Evolutionary conservation across 805 yeast genomes (phyloP).

Genomic region (Candida vaughaniae): DNA sequence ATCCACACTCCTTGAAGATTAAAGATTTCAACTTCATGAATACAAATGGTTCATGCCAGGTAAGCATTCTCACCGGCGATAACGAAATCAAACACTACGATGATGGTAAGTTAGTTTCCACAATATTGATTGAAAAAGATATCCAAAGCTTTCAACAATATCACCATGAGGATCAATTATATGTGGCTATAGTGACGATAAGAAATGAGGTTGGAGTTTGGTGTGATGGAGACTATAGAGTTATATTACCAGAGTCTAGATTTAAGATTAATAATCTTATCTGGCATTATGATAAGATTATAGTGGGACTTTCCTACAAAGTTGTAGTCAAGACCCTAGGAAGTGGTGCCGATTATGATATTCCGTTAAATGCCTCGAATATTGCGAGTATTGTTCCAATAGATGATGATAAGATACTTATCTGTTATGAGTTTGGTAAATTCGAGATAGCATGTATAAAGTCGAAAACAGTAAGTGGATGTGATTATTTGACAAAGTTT

Average conservation of each 20-base stretch:
- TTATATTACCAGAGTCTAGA: slow-evolving; percentile 6
- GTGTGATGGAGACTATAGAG: not conserved
- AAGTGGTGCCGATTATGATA: not conserved
- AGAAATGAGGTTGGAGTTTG: slow-evolving; percentile 1
- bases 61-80: slow-evolving; percentile 1
- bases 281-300: not conserved
- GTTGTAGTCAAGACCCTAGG: not conserved
- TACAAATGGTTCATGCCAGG: not conserved
- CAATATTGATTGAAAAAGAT: not conserved
- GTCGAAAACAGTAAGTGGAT: not conserved
- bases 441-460: slow-evolving; percentile 2
- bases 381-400: slow-evolving; percentile 6
- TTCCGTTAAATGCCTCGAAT: not conserved
- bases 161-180: not conserved
- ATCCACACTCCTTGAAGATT: slow-evolving; percentile 22
- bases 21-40: slow-evolving; percentile 24
- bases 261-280: slow-evolving; percentile 5
- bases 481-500: slow-evolving; percentile 3
- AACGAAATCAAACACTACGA: slow-evolving; percentile 2
- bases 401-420: slow-evolving; percentile 1
- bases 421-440: slow-evolving; percentile 8
- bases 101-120: not conserved
- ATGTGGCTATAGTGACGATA: slow-evolving; percentile 1
- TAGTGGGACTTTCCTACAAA: not conserved
- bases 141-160: not conserved